Conservation (phyloP, 495 filamentous ascomycete genomes). For the Trichoderma parareesei region DNA sequence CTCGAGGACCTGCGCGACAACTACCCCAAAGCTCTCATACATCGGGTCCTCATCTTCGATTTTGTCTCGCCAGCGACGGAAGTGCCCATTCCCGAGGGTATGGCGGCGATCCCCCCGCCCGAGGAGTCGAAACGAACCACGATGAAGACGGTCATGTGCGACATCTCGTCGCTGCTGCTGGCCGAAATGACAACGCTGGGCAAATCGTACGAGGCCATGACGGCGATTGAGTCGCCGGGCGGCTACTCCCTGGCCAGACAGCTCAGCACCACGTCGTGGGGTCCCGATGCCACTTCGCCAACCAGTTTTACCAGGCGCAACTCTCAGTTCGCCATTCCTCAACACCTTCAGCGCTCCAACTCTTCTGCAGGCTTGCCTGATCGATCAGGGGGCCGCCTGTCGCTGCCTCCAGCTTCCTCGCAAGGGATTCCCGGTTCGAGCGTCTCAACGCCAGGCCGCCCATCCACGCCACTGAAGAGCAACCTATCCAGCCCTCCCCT, state of each 20-base stretch:
- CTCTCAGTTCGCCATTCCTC: slow-evolving; percentile 43
- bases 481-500: slow-evolving; percentile 50
- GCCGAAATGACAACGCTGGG: slow-evolving; percentile 84
- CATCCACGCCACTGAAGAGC: slow-evolving; percentile 47
- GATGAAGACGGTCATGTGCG: slow-evolving; percentile 90
- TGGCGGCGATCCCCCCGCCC: slow-evolving; percentile 65
- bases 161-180: slow-evolving; percentile 74
- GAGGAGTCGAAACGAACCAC: slow-evolving; percentile 72
- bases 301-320: slow-evolving; percentile 38
- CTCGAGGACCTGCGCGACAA: slow-evolving; percentile 60
- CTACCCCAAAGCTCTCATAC: slow-evolving; percentile 67
- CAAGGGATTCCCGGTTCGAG: slow-evolving; percentile 27
- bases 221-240: slow-evolving; percentile 69
- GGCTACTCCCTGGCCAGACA: slow-evolving; percentile 26
- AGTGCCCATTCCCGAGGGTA: slow-evolving; percentile 47
- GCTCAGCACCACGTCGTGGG: slow-evolving; percentile 28
- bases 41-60: slow-evolving; percentile 75
- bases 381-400: slow-evolving; percentile 56
- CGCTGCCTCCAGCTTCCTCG: slow-evolving; percentile 55
- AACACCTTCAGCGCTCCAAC: slow-evolving; percentile 30
- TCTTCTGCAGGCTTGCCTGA: slow-evolving; percentile 31
- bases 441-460: slow-evolving; percentile 40
- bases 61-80: slow-evolving; percentile 38
- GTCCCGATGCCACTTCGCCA: slow-evolving; percentile 22
- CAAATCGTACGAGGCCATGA: slow-evolving; percentile 71